Base-by-base conservation (phyloP, 805 yeast genomes). In the Sugiyamaella boreocaroliniensis region DNA sequence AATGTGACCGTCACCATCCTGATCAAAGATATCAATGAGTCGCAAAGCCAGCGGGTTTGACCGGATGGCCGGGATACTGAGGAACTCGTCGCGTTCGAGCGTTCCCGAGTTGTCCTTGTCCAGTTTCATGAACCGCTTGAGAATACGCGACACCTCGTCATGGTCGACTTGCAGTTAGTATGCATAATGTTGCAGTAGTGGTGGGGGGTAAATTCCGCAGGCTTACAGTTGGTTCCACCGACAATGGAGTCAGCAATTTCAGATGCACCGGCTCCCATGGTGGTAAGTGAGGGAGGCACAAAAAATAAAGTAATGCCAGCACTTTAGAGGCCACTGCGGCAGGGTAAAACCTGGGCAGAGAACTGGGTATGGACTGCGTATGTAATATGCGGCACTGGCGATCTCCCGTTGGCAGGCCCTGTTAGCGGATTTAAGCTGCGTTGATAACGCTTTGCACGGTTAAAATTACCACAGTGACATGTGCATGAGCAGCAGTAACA, bases 81-180 rank as follows among this genome's bases (percentile, higher is more conserved):
- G 74, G 64, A 95, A 92, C 69, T 93, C 99, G 42, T 82, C 82
- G 61, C 85, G 86, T 55, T 93, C 97, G 46, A 93, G 86, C 6
- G 95, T 83, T 1, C 99, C 99, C 2, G 89, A 83, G 52, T 89
- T 85, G 68, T 93, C 98, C 56, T 86, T 83, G 68, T 93, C 99
- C 50, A 93, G 73, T 64, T 95, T 93, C 95, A 90, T 88, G 68
- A 93, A 93, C 59, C 99, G 76, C 65, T 89, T 89, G 53, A 96
- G 82, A 54, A 93, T 74, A 56, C 99, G 77, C 66, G 90, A 95
- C 49, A 93, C 86, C 66, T 93, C 99, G 57, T 89, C 97, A 47
- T 84, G 77, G 52, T 88, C 95, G 69, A 92, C 83, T 80, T 40
- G 12, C 43, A 14, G 43, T 18, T 43, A 47, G 29, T 10, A 18